Percentiles rank a stretch among this genome's conserved stretches.
These are phyloP conservation scores for Corchorus olitorius DNA, from an alignment of 345 rosid genomes.

Conservation along the genomic window DNA sequence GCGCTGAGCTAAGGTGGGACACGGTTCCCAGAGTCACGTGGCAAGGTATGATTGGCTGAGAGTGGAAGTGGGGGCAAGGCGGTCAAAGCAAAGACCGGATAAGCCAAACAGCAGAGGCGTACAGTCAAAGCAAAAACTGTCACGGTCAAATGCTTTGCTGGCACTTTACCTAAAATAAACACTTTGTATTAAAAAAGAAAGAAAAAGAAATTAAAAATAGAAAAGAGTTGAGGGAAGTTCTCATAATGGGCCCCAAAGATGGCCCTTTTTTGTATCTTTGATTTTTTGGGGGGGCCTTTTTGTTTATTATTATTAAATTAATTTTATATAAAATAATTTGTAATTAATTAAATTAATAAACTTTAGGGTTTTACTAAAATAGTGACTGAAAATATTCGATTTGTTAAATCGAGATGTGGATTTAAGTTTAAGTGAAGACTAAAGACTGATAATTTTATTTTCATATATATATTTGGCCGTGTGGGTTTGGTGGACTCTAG, in stretches of 20 bases:
- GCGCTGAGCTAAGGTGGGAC: too few species aligned
- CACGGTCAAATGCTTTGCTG: constrained; percentile 54
- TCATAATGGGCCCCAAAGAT: constrained; percentile 20
- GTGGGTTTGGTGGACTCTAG: constrained; percentile 7
- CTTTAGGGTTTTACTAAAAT: not conserved
- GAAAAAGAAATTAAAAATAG: not conserved
- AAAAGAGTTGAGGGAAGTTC: not conserved
- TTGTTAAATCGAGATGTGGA: constrained; percentile 27
- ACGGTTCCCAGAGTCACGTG: not conserved
- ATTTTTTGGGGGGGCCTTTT: not conserved
- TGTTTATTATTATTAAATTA: not conserved
- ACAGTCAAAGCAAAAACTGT: constrained; percentile 39
- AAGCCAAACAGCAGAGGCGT: constrained; percentile 28
- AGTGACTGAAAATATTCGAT: constrained; percentile 18
- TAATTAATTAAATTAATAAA: not conserved
- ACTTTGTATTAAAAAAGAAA: not conserved
- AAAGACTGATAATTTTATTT: not conserved
- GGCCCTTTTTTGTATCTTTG: not conserved
- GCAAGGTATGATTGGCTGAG: not conserved
- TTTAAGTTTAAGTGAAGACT: not conserved
- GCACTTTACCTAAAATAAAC: constrained; percentile 36
- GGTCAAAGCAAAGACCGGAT: constrained; percentile 36
- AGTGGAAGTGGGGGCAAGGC: not conserved
- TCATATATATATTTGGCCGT: not conserved
- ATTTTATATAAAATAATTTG: too few species aligned